A percentile compares a stretch with the other conserved stretches of the same genome.
Evolutionary conservation across 768 basidiomycete genomes (phyloP).

Genomic region (Mycena capillaripes): DNA sequence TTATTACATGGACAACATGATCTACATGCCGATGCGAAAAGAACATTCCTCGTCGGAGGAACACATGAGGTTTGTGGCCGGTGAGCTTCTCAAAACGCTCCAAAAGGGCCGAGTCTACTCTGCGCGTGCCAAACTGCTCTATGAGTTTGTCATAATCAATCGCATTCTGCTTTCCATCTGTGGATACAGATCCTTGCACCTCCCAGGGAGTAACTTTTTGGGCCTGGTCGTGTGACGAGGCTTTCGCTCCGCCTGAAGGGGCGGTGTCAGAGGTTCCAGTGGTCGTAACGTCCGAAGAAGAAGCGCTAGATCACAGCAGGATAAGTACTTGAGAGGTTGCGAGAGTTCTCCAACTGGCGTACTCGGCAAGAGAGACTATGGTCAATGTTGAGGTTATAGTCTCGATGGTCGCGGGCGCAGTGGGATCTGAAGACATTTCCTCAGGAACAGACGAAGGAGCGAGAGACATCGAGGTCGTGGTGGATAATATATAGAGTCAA

Average conservation of each 20-base stretch:
- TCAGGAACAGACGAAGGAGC: conserved; percentile 35
- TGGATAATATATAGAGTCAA: background rate
- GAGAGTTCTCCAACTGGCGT: conserved; percentile 25
- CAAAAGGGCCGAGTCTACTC: conserved; percentile 81
- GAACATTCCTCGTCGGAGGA: conserved; percentile 94
- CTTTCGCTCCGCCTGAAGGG: conserved; percentile 21
- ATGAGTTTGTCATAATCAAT: conserved; percentile 98
- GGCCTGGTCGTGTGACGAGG: conserved; percentile 68
- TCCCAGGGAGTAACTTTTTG: conserved; percentile 99
- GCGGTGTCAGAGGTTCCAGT: conserved; percentile 24
- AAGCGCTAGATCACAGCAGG: conserved; percentile 20
- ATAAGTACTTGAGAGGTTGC: conserved; percentile 7
- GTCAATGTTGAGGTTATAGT: conserved; percentile 44
- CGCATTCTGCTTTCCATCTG: conserved; percentile 90
- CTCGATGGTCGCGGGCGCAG: conserved; percentile 43
- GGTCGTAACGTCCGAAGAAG: conserved; percentile 32
- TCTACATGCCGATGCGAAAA: conserved; percentile 92
- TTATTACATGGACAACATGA: conserved; percentile 23
- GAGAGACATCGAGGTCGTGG: conserved; percentile 16
- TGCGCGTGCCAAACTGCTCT: conserved; percentile 92
- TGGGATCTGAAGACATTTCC: conserved; percentile 41
- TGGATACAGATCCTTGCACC: conserved; percentile 90
- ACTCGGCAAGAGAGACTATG: conserved; percentile 48
- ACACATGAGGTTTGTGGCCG: conserved; percentile 87
- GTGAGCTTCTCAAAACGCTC: conserved; percentile 93